Evolutionary conservation across 768 basidiomycete species (phyloP).

Genomic region (Trametes coccinea): DNA sequence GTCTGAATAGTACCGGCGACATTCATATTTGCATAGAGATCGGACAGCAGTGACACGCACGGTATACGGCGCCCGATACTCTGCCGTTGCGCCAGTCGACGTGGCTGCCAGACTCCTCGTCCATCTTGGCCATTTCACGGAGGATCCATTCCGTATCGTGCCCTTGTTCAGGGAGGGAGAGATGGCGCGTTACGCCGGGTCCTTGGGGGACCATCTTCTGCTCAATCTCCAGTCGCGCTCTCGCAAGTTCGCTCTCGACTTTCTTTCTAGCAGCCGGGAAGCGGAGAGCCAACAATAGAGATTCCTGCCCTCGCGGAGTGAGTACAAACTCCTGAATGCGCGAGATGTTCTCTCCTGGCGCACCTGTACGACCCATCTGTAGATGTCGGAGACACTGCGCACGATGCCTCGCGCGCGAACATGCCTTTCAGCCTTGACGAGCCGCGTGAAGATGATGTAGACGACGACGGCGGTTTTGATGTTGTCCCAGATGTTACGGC

Average conservation of each 20-base stretch:
- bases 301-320: slow-evolving; percentile 40
- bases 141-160: slow-evolving; percentile 71
- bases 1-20: slow-evolving; percentile 42
- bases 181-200: slow-evolving; percentile 60
- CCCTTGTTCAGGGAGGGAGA: slow-evolving; percentile 65
- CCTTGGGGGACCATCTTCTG: slow-evolving; percentile 66
- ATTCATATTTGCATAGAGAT: neutral
- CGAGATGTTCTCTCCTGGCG: slow-evolving; percentile 16
- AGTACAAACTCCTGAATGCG: neutral
- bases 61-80: slow-evolving; percentile 84
- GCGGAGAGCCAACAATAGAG: slow-evolving; percentile 57
- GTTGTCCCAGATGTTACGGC: slow-evolving; percentile 36
- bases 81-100: slow-evolving; percentile 70
- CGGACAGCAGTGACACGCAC: slow-evolving; percentile 42
- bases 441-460: slow-evolving; percentile 55
- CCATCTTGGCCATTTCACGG: slow-evolving; percentile 80
- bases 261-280: slow-evolving; percentile 61
- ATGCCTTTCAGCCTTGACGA: slow-evolving; percentile 58
- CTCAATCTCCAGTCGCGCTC: slow-evolving; percentile 67
- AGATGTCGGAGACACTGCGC: slow-evolving; percentile 51
- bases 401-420: slow-evolving; percentile 61
- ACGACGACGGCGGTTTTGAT: slow-evolving; percentile 59
- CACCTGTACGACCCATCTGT: slow-evolving; percentile 54
- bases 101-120: slow-evolving; percentile 48
- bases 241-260: slow-evolving; percentile 62